Conservation (phyloP, 2,329 filamentous ascomycete genomes). For the Lecanicillium sp. region DNA sequence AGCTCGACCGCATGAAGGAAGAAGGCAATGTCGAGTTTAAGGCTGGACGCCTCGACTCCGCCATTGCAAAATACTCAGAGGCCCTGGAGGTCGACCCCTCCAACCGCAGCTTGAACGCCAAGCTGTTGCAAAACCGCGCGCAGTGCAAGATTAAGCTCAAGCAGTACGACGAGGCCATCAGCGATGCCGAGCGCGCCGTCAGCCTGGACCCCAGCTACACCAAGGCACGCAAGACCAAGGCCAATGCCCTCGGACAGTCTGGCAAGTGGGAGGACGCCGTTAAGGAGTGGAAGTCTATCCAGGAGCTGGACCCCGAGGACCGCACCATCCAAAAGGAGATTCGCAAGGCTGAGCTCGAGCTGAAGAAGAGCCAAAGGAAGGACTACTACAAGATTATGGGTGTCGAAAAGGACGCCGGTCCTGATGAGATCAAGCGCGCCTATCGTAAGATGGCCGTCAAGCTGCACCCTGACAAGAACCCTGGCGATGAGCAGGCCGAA, state of each 20-base stretch:
- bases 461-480: slow-evolving; percentile 97
- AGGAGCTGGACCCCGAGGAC: slow-evolving; percentile 77
- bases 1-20: slow-evolving; percentile 86
- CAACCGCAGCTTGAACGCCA: slow-evolving; percentile 90
- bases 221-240: slow-evolving; percentile 90
- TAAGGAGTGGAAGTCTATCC: slow-evolving; percentile 78
- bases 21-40: slow-evolving; percentile 92
- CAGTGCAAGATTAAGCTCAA: slow-evolving; percentile 78
- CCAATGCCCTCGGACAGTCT: slow-evolving; percentile 76
- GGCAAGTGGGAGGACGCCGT: slow-evolving; percentile 91
- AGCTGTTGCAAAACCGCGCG: slow-evolving; percentile 89
- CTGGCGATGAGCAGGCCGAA: slow-evolving; percentile 73
- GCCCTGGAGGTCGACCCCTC: slow-evolving; percentile 78
- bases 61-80: slow-evolving; percentile 75
- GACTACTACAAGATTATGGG: slow-evolving; percentile 98
- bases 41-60: slow-evolving; percentile 67
- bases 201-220: slow-evolving; percentile 75
- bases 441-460: slow-evolving; percentile 92
- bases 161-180: slow-evolving; percentile 72
- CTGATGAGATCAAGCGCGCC: slow-evolving; percentile 87
- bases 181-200: slow-evolving; percentile 79
- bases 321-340: slow-evolving; percentile 75
- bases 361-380: slow-evolving; percentile 96
- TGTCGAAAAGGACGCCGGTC: slow-evolving; percentile 75
- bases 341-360: slow-evolving; percentile 81